phyloP scores from a whole-genome alignment of 2,329 filamentous ascomycete genomes.

The Graphilbum fragrans region DNA sequence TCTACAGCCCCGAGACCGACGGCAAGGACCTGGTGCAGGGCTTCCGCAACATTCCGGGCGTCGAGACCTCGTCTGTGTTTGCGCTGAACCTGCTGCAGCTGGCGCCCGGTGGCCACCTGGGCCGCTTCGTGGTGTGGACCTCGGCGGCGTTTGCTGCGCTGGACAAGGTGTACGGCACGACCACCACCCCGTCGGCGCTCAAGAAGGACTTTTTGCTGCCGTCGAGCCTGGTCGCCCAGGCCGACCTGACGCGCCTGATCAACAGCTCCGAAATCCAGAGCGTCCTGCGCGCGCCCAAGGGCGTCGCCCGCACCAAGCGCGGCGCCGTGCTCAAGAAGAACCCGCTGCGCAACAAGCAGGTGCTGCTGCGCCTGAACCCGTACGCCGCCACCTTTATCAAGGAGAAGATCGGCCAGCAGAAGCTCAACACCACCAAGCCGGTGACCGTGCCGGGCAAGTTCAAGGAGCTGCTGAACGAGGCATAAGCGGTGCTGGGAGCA shows the following conservation, averaged over 20 bases:
- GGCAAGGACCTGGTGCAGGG: constrained; percentile 87
- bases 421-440: constrained; percentile 21
- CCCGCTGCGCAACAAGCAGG: constrained; percentile 97
- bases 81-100: constrained; percentile 98
- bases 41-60: constrained; percentile 98
- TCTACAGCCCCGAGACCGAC: constrained; percentile 93
- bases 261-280: constrained; percentile 98
- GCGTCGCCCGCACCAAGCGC: constrained; percentile 82
- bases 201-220: constrained; percentile 99
- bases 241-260: constrained; percentile 94
- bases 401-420: constrained; percentile 67
- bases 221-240: constrained; percentile 82
- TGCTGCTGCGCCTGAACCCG: constrained; percentile 96
- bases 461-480: constrained; percentile 15
- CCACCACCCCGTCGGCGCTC: constrained; percentile 74
- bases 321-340: constrained; percentile 98
- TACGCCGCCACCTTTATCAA: constrained; percentile 87
- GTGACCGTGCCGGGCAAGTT: constrained; percentile 12
- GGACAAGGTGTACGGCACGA: constrained; percentile 92
- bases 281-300: constrained; percentile 85
- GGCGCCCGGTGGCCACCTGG: constrained; percentile 95
- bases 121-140: constrained; percentile 98
- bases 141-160: constrained; percentile 94
- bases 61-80: constrained; percentile 91
- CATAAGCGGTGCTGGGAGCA: constrained; percentile 2